phyloP scores from a whole-genome alignment of 441 rosid genomes.

The Croton laevigatus region DNA sequence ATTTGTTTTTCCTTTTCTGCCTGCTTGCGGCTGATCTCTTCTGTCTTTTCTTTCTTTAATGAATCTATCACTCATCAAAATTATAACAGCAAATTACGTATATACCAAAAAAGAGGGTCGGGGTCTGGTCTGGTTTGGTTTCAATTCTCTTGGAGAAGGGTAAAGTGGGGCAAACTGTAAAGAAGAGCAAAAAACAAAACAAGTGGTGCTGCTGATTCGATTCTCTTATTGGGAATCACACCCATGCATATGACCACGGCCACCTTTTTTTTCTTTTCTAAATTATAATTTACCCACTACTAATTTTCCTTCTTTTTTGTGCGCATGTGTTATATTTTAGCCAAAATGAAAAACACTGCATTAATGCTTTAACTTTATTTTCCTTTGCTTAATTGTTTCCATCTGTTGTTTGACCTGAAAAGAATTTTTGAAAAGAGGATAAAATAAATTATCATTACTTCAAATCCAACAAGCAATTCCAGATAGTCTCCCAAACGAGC shows the following conservation, averaged over 20 bases:
- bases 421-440: too few species aligned
- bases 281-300: too few species aligned
- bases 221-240: conserved; percentile 67
- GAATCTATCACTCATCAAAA: too few species aligned
- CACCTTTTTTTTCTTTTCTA: conserved; percentile 14
- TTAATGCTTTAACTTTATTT: conserved; percentile 21
- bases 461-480: too few species aligned
- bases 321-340: conserved; percentile 12
- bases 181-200: conserved; percentile 26
- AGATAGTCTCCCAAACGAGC: too few species aligned
- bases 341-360: neutral
- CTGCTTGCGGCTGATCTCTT: conserved; percentile 49
- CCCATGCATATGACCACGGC: conserved; percentile 76
- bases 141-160: conserved; percentile 95
- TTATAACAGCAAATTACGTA: too few species aligned
- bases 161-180: conserved; percentile 67
- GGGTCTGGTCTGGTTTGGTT: conserved; percentile 35
- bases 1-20: conserved; percentile 30
- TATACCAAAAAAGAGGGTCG: too few species aligned
- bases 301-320: neutral
- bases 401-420: neutral
- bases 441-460: too few species aligned
- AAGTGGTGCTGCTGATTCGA: conserved; percentile 52
- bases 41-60: neutral
- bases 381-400: neutral